Percentiles rank a stretch among this genome's conserved stretches.
Conservation (phyloP, 129 eudicot genomes). For the Dittrichia graveolens region DNA sequence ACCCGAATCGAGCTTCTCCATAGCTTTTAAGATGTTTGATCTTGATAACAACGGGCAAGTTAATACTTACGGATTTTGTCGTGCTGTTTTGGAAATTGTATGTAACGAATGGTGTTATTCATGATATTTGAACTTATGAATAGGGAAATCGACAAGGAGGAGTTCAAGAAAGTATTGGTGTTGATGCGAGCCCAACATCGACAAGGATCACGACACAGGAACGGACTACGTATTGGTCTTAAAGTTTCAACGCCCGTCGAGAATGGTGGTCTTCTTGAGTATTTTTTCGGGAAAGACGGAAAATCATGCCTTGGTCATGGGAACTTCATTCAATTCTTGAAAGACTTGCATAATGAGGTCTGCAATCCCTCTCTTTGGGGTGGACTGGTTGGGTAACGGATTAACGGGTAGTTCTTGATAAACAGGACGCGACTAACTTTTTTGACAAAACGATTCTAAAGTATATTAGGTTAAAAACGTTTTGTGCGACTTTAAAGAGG, state of each 20-base stretch:
- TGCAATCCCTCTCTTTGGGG: neutral
- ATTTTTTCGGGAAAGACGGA: slow-evolving; percentile 92
- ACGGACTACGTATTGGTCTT: slow-evolving; percentile 62
- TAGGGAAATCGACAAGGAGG: slow-evolving; percentile 77
- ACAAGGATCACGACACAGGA: slow-evolving; percentile 76
- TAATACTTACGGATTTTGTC: neutral
- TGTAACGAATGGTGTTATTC: neutral
- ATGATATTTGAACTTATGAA: neutral
- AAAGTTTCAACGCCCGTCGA: slow-evolving; percentile 76
- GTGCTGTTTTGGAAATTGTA: neutral
- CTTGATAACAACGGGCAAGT: slow-evolving; percentile 73
- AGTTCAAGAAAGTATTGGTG: slow-evolving; percentile 86
- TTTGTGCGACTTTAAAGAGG: neutral
- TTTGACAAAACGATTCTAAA: too few species aligned
- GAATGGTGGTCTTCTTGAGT: slow-evolving; percentile 72
- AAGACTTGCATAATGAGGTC: slow-evolving; percentile 83
- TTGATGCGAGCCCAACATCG: slow-evolving; percentile 77
- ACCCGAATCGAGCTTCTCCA: slow-evolving; percentile 85
- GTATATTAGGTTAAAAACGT: too few species aligned
- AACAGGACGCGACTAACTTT: too few species aligned
- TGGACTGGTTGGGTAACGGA: neutral
- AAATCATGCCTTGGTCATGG: slow-evolving; percentile 55
- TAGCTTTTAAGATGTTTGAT: slow-evolving; percentile 96
- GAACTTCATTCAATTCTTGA: slow-evolving; percentile 68
- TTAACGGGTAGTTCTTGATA: neutral